A percentile compares a stretch with the other conserved stretches of the same genome.
Evolutionary conservation across 139 green algal genomes (phyloP).

Genomic region (Spirogloea muscicola): DNA sequence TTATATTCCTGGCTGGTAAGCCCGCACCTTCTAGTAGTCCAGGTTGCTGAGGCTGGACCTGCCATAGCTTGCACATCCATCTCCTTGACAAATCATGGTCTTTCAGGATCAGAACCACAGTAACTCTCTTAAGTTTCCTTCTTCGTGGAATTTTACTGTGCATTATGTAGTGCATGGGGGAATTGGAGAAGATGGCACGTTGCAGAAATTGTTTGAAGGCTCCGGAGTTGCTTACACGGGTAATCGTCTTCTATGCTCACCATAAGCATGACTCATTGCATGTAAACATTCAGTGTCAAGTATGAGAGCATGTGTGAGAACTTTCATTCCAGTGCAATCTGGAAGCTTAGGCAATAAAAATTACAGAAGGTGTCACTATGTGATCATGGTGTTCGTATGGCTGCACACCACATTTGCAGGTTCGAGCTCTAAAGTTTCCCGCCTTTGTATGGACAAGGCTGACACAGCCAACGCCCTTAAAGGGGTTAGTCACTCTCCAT

Average conservation of each 20-base stretch:
- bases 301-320: too few species aligned
- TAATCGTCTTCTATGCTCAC: neutral
- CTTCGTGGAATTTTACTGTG: too few species aligned
- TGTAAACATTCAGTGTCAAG: neutral
- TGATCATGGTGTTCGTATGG: neutral
- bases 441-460: slow-evolving; percentile 43
- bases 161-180: slow-evolving; percentile 45
- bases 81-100: too few species aligned
- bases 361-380: neutral
- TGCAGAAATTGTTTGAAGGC: slow-evolving; percentile 26
- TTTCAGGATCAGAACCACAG: too few species aligned
- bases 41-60: too few species aligned
- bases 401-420: neutral
- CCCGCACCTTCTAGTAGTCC: neutral
- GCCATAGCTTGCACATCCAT: too few species aligned
- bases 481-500: neutral
- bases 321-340: too few species aligned
- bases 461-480: slow-evolving; percentile 8
- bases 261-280: neutral
- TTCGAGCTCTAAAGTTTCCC: slow-evolving; percentile 16
- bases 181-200: slow-evolving; percentile 42
- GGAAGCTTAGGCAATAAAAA: neutral
- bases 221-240: slow-evolving; percentile 29
- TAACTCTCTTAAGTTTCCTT: too few species aligned
- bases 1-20: slow-evolving; percentile 51